phyloP scores from a whole-genome alignment of 176 grass and related monocot species.

The Aegilops tauschii region DNA sequence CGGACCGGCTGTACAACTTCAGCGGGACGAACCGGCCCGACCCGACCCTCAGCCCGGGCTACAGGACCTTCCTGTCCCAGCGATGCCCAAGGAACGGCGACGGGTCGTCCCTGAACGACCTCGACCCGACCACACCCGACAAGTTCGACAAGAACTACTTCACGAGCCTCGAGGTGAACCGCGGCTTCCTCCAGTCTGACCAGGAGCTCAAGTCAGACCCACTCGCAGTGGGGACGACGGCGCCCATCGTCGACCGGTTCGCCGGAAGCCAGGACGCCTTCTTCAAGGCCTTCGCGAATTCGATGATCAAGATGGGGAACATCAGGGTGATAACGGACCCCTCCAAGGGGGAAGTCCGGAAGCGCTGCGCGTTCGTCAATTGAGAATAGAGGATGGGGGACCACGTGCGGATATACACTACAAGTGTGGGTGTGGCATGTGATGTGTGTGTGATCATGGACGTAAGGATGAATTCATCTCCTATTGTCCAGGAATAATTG shows the following conservation, averaged over 20 bases:
- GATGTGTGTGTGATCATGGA: neutral
- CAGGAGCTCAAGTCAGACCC: conserved; percentile 56
- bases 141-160: conserved; percentile 71
- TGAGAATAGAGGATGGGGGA: neutral
- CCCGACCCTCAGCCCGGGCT: conserved; percentile 15
- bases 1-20: conserved; percentile 59
- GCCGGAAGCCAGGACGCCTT: conserved; percentile 47
- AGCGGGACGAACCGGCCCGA: conserved; percentile 36
- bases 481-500: neutral
- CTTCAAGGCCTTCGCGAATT: conserved; percentile 41
- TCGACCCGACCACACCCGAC: conserved; percentile 52
- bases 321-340: conserved; percentile 34
- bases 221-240: neutral
- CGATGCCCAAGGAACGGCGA: conserved; percentile 34
- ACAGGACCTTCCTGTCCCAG: conserved; percentile 20
- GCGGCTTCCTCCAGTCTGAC: conserved; percentile 50
- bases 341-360: conserved; percentile 35
- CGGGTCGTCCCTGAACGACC: neutral
- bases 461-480: neutral
- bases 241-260: conserved; percentile 46
- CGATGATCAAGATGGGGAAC: conserved; percentile 79
- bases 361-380: conserved; percentile 33
- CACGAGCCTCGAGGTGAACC: conserved; percentile 37
- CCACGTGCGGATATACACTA: neutral
- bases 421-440: neutral